Evolutionary conservation across 2,329 filamentous ascomycete species (phyloP), one percentile per base, ranked within the genome.

Genomic region (Nannizziopsis arthrosporioides): DNA sequence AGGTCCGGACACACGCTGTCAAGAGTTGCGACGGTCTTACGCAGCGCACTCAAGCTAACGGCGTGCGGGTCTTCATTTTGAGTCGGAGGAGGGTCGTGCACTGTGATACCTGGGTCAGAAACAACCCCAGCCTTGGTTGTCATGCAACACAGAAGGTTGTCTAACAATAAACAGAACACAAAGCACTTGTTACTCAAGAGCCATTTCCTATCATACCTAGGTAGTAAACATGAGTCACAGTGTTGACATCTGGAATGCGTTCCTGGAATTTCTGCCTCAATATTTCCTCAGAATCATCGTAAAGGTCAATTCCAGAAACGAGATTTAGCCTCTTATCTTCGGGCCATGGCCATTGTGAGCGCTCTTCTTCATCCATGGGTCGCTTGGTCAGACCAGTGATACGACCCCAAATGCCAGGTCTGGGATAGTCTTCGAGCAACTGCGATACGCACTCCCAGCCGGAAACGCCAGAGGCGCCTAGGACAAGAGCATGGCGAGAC

Each of bases 391-490:
- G 52, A 0, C 64, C 68, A 11, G 68, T 69, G 11, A 70, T 60
- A 22, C 58, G 59, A 12, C 51, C 51, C 57, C 68, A 71, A 3
- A 54, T 54, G 5, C 57, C 57, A n/a, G 58, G 39, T 5, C 53
- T 48, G 5, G 68, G 68, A 50, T 69, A 70, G 36, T 59, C 53
- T 6, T 63, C 54, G 2, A 62, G 51, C 7, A 69, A 53, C 41
- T 67, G 61, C 46, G 71, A 67, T 18, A 67, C 59, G 36, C 69
- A 60, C 7, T 67, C 63, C 69, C 67, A 72, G 38, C 67, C 68
- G 47, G 59, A 63, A 31, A 72, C 66, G 9, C 69, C 68, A 5
- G 64, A 67, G 39, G 62, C 63, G 34, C 69, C 69, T 42, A 68
- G 69, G 15, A 71, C 61, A 10, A 68, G 56, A 3, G 66, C 68